Base-by-base conservation (phyloP, 495 filamentous ascomycete genomes). In the Pseudotulostoma volvatum region DNA sequence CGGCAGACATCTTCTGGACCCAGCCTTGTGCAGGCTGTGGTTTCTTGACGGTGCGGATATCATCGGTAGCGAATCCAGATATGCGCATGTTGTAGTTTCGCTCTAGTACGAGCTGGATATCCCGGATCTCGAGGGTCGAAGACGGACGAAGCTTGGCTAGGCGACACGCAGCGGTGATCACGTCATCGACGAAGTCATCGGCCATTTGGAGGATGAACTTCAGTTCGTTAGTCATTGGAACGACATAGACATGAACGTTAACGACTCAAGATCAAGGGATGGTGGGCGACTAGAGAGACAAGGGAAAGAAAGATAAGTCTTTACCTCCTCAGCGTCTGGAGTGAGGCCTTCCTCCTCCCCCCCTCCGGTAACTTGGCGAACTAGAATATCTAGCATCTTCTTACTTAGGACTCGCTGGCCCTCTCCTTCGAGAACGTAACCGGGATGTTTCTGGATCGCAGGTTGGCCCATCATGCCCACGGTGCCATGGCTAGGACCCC, bases 11-110 rank as follows among this genome's bases (percentile, higher is more conserved):
- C 69, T 97, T 97, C 49, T 81, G 77, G 38, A 86, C 84, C 83
- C 90, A 96, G 18, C 71, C 78, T 34, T 74, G 66, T 34, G 84
- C 74, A 3, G 90, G 90, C 54, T 86, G 79, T 17, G 88, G 77
- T 60, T 93, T 94, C 50, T 84, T 76, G 15, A 95, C 87, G 2
- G 84, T 95, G 39, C 90, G 76, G 42, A 94, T 71, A 60, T 97
- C 90, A 50, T 97, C 90, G 19, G 82, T 81, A 3, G 84, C 76
- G 59, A 92, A 95, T 23, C 90, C 90, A 0, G 90, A 93, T 41
- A 95, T 84, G 40, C 90, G 82, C 63, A 96, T 96, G 59, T 96
- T 95, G 73, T 92, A 95, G 54, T 85, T 87, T 40, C 92, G 81
- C 63, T 97, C 90, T 13, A 97, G 77, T 17, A 94, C 77, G 21